These are phyloP conservation scores for Colletotrichum destructivum DNA, from an alignment of 2,329 filamentous ascomycete species.

Conservation along the genomic window DNA sequence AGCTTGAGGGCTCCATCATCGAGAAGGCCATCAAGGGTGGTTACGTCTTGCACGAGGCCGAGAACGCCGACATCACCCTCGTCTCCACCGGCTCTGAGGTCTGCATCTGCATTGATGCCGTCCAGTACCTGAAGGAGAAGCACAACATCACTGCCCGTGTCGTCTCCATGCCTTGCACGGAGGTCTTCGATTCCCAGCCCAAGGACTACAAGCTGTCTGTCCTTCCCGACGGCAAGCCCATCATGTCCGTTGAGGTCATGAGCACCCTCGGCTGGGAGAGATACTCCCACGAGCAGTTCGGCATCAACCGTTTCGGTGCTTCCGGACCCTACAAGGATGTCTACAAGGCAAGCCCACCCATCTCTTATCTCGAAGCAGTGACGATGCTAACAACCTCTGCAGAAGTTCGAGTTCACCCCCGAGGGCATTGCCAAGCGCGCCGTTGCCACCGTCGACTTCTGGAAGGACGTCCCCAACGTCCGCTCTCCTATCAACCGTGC, in stretches of 20 bases:
- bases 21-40: conserved; percentile 94
- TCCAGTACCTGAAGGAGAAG: conserved; percentile 91
- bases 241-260: conserved; percentile 96
- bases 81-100: conserved; percentile 98
- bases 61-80: conserved; percentile 88
- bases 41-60: conserved; percentile 88
- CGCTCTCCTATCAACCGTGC: conserved; percentile 97
- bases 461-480: conserved; percentile 91
- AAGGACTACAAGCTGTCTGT: conserved; percentile 97
- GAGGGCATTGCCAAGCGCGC: conserved; percentile 98
- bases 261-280: conserved; percentile 98
- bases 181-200: conserved; percentile 93
- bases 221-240: conserved; percentile 93
- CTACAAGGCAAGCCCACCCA: conserved; percentile 78
- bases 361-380: neutral
- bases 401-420: conserved; percentile 99
- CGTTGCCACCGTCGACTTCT: conserved; percentile 93
- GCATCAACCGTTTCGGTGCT: conserved; percentile 98
- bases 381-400: conserved; percentile 55
- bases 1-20: conserved; percentile 94
- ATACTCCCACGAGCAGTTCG: conserved; percentile 99
- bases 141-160: conserved; percentile 90
- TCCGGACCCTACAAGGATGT: conserved; percentile 98
- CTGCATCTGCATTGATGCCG: conserved; percentile 91
- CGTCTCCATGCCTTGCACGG: conserved; percentile 96